phyloP scores from a whole-genome alignment of 345 rosid species.

The Cardamine occulta region DNA sequence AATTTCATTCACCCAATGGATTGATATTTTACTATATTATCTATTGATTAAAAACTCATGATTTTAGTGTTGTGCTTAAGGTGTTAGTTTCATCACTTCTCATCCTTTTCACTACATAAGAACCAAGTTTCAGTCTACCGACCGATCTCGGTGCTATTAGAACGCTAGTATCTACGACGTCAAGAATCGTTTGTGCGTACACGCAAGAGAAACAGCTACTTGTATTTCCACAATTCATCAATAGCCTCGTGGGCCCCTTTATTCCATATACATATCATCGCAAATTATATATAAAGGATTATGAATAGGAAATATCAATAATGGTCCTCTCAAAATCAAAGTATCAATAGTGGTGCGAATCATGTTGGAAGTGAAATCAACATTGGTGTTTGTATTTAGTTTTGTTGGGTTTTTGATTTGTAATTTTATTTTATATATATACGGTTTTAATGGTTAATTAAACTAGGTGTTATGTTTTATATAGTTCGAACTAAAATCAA shows the following conservation, averaged over 20 bases:
- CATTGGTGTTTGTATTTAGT: neutral
- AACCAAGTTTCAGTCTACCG: too few species aligned
- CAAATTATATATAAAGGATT: neutral
- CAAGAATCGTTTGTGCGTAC: slow-evolving; percentile 45
- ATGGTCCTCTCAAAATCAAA: neutral
- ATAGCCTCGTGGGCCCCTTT: slow-evolving; percentile 31
- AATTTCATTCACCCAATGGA: too few species aligned
- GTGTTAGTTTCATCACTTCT: too few species aligned
- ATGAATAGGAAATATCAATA: slow-evolving; percentile 21
- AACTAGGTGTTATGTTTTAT: neutral
- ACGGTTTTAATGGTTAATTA: neutral
- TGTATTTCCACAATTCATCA: slow-evolving; percentile 29
- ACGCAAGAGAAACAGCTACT: slow-evolving; percentile 40
- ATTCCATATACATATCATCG: slow-evolving; percentile 9
- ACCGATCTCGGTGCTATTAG: slow-evolving; percentile 19
- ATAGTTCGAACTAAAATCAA: neutral
- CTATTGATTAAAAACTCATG: too few species aligned
- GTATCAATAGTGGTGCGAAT: slow-evolving; percentile 8
- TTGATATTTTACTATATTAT: too few species aligned
- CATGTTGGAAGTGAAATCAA: neutral
- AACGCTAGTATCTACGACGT: slow-evolving; percentile 31
- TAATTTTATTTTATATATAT: neutral
- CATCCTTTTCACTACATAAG: too few species aligned
- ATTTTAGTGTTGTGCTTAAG: too few species aligned
- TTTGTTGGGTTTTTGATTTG: neutral